Percentiles rank a stretch among this genome's conserved stretches.
phyloP scores from a whole-genome alignment of 2,329 filamentous ascomycete species.

The Diaporthe australafricana region DNA sequence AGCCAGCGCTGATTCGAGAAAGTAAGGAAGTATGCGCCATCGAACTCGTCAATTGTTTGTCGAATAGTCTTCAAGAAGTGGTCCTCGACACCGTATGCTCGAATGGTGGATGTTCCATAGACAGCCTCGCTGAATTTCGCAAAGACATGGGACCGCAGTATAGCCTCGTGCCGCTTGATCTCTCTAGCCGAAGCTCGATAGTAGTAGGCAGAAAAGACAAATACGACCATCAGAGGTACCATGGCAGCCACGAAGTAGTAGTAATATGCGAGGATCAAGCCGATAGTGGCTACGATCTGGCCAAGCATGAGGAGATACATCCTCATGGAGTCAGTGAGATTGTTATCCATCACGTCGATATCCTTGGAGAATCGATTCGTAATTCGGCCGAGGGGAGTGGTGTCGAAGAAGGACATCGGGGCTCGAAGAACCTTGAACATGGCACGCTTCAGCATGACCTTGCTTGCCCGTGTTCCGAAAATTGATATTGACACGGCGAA shows the following conservation, averaged over 20 bases:
- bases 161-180: constrained; percentile 92
- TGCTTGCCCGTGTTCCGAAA: constrained; percentile 84
- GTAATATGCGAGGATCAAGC: constrained; percentile 92
- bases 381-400: constrained; percentile 92
- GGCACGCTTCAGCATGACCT: constrained; percentile 82
- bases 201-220: constrained; percentile 85
- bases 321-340: constrained; percentile 85
- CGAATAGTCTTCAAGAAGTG: constrained; percentile 79
- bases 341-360: constrained; percentile 97
- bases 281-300: constrained; percentile 86
- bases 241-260: constrained; percentile 81
- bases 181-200: constrained; percentile 93
- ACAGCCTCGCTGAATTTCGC: constrained; percentile 92
- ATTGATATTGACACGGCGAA: constrained; percentile 85
- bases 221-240: constrained; percentile 76
- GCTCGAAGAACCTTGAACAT: constrained; percentile 79
- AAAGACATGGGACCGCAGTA: constrained; percentile 88
- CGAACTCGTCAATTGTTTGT: constrained; percentile 86
- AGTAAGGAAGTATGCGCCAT: constrained; percentile 92
- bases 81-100: constrained; percentile 87
- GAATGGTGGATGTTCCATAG: constrained; percentile 84
- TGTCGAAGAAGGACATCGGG: constrained; percentile 95
- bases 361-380: constrained; percentile 97
- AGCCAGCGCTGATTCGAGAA: constrained; percentile 97
- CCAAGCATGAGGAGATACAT: constrained; percentile 91